Conservation (phyloP, 352 stramenopile species). For the Phytophthora brassicae region DNA sequence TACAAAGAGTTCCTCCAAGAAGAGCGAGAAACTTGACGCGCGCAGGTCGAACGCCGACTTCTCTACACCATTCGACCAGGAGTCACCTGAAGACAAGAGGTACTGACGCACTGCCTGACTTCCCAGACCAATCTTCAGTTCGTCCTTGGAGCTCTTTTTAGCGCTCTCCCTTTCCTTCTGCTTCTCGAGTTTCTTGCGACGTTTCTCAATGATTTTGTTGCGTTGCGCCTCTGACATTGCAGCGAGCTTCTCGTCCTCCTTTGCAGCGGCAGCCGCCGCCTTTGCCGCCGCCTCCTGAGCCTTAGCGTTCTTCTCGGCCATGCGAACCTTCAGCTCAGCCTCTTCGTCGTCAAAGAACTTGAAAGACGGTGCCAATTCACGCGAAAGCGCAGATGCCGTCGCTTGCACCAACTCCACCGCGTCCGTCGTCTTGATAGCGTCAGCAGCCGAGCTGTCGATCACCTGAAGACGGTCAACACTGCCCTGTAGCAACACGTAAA, state of each 20-base stretch:
- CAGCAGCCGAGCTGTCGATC: constrained; percentile 13
- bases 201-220: constrained; percentile 77
- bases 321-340: constrained; percentile 49
- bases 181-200: constrained; percentile 84
- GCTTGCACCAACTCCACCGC: constrained; percentile 59
- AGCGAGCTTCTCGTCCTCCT: constrained; percentile 84
- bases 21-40: constrained; percentile 35
- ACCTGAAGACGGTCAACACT: constrained; percentile 54
- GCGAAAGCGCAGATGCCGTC: constrained; percentile 36
- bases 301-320: constrained; percentile 60
- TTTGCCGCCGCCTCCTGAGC: constrained; percentile 70
- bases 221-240: constrained; percentile 77
- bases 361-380: constrained; percentile 55
- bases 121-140: constrained; percentile 66
- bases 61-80: constrained; percentile 33
- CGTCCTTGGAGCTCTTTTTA: constrained; percentile 71
- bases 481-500: constrained; percentile 59
- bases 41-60: constrained; percentile 66
- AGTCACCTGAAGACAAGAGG: constrained; percentile 27
- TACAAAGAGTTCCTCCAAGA: constrained; percentile 69
- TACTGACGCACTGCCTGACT: constrained; percentile 66
- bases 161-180: constrained; percentile 74
- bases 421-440: constrained; percentile 24
- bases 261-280: constrained; percentile 67
- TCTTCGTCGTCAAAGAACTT: constrained; percentile 67